Evolutionary conservation across 768 basidiomycete genomes (phyloP).

Genomic region (Lentinula aciculospora): DNA sequence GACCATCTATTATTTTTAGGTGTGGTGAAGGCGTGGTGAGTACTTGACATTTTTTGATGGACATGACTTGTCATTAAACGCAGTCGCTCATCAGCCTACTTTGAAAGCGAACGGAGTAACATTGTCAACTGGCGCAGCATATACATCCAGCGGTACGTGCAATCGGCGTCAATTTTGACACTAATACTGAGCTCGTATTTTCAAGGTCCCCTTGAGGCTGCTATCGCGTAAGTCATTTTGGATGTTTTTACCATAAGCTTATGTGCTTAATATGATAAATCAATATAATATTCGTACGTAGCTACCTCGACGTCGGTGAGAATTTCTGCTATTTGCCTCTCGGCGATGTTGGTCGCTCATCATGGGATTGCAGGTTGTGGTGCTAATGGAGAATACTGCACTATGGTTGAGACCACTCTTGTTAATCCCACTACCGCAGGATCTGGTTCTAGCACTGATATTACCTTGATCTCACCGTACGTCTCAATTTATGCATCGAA

Average conservation of each 20-base stretch:
- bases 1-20: background rate
- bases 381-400: conserved; percentile 31
- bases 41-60: background rate
- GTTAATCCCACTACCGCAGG: conserved; percentile 25
- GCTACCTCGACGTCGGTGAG: conserved; percentile 4
- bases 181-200: background rate
- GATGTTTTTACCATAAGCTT: background rate
- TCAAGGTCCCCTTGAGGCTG: conserved; percentile 18
- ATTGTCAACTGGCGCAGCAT: conserved; percentile 23
- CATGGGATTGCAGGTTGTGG: conserved; percentile 22
- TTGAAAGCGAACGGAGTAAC: conserved; percentile 16
- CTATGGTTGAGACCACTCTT: conserved; percentile 27
- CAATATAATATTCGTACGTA: background rate
- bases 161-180: background rate
- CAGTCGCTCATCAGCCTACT: background rate
- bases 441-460: conserved; percentile 28
- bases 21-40: conserved; percentile 2
- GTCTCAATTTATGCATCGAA: conserved; percentile 2
- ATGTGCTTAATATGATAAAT: background rate
- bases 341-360: background rate
- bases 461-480: conserved; percentile 28
- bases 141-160: conserved; percentile 15
- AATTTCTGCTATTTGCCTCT: background rate
- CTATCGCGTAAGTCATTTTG: conserved; percentile 23
- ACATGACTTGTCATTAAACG: background rate